phyloP scores from a whole-genome alignment of 2,329 filamentous ascomycete species.

The Pestalotiopsis sp. region DNA sequence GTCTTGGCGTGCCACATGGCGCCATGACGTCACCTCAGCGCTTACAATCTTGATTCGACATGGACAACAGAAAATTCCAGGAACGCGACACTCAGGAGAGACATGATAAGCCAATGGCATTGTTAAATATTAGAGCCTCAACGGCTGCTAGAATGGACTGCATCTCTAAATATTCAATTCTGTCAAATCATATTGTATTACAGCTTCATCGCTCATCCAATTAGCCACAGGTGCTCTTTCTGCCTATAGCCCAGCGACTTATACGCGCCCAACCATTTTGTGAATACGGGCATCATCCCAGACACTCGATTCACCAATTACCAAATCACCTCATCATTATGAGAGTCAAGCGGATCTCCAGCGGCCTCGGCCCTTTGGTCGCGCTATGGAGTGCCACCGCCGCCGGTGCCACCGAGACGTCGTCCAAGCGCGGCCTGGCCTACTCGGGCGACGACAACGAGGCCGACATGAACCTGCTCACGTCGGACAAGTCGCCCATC shows the following conservation, averaged over 20 bases:
- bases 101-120: background rate
- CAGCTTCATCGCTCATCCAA: background rate
- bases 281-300: background rate
- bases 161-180: background rate
- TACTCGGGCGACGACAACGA: conserved; percentile 24
- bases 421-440: conserved; percentile 30
- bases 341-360: background rate
- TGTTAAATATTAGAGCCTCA: background rate
- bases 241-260: background rate
- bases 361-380: background rate
- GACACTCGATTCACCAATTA: background rate
- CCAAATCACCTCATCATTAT: background rate
- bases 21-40: background rate
- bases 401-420: background rate
- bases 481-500: conserved; percentile 39
- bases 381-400: background rate
- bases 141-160: background rate
- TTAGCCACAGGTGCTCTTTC: background rate
- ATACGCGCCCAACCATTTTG: background rate
- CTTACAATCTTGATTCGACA: background rate
- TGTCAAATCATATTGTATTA: background rate
- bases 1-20: background rate
- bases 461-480: conserved; percentile 36
- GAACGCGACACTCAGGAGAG: background rate
- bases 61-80: background rate